Percentiles rank a stretch among this genome's conserved stretches.
phyloP scores from a whole-genome alignment of 2,329 filamentous ascomycete genomes.

The Nemania sp. region DNA sequence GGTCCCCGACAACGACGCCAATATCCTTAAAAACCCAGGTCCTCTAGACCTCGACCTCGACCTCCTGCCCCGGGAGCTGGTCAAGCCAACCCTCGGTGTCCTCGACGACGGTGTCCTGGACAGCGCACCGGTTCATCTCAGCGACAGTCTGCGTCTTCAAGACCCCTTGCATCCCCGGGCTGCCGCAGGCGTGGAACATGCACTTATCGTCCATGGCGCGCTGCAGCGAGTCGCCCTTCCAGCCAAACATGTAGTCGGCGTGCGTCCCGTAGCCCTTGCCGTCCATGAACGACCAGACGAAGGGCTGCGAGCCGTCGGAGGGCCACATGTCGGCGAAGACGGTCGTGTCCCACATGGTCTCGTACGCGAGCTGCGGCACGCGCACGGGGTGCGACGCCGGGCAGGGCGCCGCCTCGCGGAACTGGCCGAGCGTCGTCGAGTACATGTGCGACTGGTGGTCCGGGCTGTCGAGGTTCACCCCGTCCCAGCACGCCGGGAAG shows the following conservation, averaged over 20 bases:
- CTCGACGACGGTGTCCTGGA: constrained; percentile 9
- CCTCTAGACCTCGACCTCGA: constrained; percentile 14
- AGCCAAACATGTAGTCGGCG: constrained; percentile 48
- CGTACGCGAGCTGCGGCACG: constrained; percentile 50
- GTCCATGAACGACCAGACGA: constrained; percentile 39
- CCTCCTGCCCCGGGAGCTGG: constrained; percentile 24
- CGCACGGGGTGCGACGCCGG: constrained; percentile 47
- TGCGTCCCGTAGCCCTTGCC: constrained; percentile 44
- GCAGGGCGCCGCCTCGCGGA: constrained; percentile 41
- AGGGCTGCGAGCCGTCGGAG: constrained; percentile 41
- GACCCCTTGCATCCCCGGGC: constrained; percentile 19
- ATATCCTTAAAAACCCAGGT: too few species aligned
- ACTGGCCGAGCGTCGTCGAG: constrained; percentile 33
- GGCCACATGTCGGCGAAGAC: constrained; percentile 46
- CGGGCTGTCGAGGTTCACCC: constrained; percentile 45
- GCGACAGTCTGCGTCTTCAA: constrained; percentile 23
- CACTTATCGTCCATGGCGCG: constrained; percentile 39
- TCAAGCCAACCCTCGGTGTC: constrained; percentile 21
- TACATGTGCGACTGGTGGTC: constrained; percentile 36
- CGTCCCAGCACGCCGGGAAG: constrained; percentile 52
- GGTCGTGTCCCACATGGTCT: constrained; percentile 51
- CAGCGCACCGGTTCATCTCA: constrained; percentile 23
- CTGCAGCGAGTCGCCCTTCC: constrained; percentile 42
- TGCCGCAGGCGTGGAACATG: constrained; percentile 39
- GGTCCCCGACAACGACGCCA: too few species aligned